Percentiles rank a stretch among this genome's conserved stretches.
phyloP scores from a whole-genome alignment of 805 yeast genomes.

The Yueomyces sp. region DNA sequence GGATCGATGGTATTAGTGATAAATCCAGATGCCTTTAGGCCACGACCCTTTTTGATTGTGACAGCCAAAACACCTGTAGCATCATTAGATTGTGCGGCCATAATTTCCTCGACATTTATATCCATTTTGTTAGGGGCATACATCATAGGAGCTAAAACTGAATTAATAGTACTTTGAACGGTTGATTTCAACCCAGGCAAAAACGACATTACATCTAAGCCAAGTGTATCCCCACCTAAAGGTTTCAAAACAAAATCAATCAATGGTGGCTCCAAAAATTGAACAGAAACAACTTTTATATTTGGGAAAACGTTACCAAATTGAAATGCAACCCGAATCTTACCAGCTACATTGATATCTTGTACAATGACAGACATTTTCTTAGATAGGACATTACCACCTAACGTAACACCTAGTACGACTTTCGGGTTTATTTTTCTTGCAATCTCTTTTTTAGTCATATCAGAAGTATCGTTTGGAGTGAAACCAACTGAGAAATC shows the following conservation, averaged over 20 bases:
- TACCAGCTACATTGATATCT: conserved; percentile 64
- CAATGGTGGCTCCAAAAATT: conserved; percentile 63
- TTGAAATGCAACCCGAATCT: conserved; percentile 49
- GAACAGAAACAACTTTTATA: conserved; percentile 55
- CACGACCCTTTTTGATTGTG: conserved; percentile 40
- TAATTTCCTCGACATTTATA: conserved; percentile 57
- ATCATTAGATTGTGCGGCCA: conserved; percentile 51
- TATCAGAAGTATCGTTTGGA: conserved; percentile 71
- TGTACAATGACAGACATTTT: conserved; percentile 68
- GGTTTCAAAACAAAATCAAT: conserved; percentile 76
- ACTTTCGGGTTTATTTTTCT: conserved; percentile 69
- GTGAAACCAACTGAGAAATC: conserved; percentile 74
- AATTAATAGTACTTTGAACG: conserved; percentile 56
- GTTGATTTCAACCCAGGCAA: conserved; percentile 68
- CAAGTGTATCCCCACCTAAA: conserved; percentile 81
- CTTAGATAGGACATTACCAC: conserved; percentile 69
- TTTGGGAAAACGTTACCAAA: conserved; percentile 64
- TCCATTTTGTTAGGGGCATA: conserved; percentile 76
- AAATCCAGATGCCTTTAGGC: conserved; percentile 29
- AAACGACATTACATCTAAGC: conserved; percentile 71
- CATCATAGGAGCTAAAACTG: conserved; percentile 61
- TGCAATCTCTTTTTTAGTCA: conserved; percentile 64
- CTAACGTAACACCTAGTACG: conserved; percentile 67
- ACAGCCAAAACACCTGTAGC: conserved; percentile 60
- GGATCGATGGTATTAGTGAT: conserved; percentile 41